A percentile compares a stretch with the other conserved stretches of the same genome.
Evolutionary conservation across 768 basidiomycete species (phyloP).

Genomic region (Russula compacta): DNA sequence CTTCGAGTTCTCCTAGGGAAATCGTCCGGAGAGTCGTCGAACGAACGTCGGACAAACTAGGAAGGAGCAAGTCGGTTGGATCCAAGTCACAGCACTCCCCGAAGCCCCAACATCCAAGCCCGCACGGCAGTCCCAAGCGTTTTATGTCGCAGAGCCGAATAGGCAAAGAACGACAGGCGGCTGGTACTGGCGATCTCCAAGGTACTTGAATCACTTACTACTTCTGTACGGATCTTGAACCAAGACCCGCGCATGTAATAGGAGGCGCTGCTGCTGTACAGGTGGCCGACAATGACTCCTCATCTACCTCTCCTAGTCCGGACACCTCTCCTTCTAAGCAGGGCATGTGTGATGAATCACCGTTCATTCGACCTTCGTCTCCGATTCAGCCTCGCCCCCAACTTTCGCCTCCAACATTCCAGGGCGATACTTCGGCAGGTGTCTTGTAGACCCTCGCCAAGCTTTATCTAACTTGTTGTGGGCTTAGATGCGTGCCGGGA

Average conservation of each 20-base stretch:
- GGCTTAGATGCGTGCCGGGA: slow-evolving; percentile 73
- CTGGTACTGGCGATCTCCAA: slow-evolving; percentile 27
- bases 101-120: slow-evolving; percentile 25
- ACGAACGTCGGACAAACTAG: slow-evolving; percentile 57
- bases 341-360: slow-evolving; percentile 39
- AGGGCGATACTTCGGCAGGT: slow-evolving; percentile 64
- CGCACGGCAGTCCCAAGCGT: slow-evolving; percentile 35
- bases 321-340: slow-evolving; percentile 11
- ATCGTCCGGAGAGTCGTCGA: slow-evolving; percentile 30
- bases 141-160: slow-evolving; percentile 49
- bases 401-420: slow-evolving; percentile 44
- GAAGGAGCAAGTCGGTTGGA: slow-evolving; percentile 36
- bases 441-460: slow-evolving; percentile 5
- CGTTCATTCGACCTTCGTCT: slow-evolving; percentile 68
- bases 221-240: background rate
- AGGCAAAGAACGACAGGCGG: slow-evolving; percentile 38
- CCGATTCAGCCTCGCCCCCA: slow-evolving; percentile 41
- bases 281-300: background rate
- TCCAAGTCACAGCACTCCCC: slow-evolving; percentile 12
- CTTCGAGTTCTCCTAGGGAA: slow-evolving; percentile 16
- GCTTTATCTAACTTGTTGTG: slow-evolving; percentile 8
- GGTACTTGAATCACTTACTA: background rate
- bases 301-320: background rate
- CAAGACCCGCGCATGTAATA: background rate
- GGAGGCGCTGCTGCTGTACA: background rate